Percentiles rank a stretch among this genome's conserved stretches.
Evolutionary conservation across 176 grass and related monocot species (phyloP).

Genomic region (Poa pratensis): DNA sequence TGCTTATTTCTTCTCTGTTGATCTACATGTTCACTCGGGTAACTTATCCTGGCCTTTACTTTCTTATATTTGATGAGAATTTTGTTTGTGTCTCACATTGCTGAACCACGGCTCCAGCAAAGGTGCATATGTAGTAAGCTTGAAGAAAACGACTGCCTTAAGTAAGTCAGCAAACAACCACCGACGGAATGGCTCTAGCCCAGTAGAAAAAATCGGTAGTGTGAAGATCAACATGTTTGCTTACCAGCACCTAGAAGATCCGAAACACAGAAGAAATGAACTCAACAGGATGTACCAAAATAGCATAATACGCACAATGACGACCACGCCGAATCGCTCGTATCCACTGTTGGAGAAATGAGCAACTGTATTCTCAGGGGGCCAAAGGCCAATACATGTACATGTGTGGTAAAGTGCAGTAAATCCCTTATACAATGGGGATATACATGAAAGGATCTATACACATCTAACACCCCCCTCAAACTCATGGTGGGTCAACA

Average conservation of each 20-base stretch:
- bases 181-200: background rate
- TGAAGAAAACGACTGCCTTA: background rate
- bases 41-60: background rate
- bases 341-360: too few relatives aligned
- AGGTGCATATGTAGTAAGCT: background rate
- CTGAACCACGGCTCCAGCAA: background rate
- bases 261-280: too few relatives aligned
- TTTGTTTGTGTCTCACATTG: background rate
- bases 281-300: background rate
- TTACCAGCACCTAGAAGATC: background rate
- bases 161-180: background rate
- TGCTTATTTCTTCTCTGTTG: background rate
- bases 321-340: background rate
- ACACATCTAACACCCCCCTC: too few relatives aligned
- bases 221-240: too few relatives aligned
- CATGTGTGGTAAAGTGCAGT: too few relatives aligned
- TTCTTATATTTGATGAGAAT: background rate
- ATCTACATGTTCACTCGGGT: background rate
- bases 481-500: too few relatives aligned
- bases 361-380: too few relatives aligned
- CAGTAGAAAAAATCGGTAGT: background rate
- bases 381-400: too few relatives aligned
- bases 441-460: too few relatives aligned
- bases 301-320: background rate
- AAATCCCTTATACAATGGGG: too few relatives aligned